Evolutionary conservation across 2,329 filamentous ascomycete species (phyloP).

Genomic region (Eutypa lata): DNA sequence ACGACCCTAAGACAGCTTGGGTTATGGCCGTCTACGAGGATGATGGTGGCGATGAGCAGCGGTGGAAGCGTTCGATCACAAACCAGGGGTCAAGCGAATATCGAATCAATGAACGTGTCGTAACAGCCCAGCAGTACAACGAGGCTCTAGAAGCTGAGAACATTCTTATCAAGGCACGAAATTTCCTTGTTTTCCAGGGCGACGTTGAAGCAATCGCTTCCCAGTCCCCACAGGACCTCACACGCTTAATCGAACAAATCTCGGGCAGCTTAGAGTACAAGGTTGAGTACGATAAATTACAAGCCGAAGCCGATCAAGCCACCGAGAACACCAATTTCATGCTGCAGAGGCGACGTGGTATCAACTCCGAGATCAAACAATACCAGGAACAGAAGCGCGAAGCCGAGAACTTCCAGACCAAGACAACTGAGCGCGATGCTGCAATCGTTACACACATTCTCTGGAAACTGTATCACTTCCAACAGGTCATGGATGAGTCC

Average conservation of each 20-base stretch:
- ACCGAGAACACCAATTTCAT: conserved; percentile 86
- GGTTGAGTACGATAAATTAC: conserved; percentile 86
- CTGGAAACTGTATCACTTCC: conserved; percentile 96
- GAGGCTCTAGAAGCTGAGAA: conserved; percentile 88
- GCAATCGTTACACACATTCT: conserved; percentile 91
- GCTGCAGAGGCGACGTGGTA: conserved; percentile 82
- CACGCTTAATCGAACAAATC: conserved; percentile 92
- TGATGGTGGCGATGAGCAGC: conserved; percentile 89
- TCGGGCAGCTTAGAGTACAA: conserved; percentile 95
- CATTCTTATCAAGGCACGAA: conserved; percentile 95
- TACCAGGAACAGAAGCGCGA: conserved; percentile 97
- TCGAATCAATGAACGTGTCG: conserved; percentile 88
- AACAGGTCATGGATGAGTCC: conserved; percentile 88
- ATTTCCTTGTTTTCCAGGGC: conserved; percentile 97
- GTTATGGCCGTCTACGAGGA: conserved; percentile 99
- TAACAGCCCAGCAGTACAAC: conserved; percentile 90
- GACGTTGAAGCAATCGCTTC: conserved; percentile 96
- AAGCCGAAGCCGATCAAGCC: conserved; percentile 80
- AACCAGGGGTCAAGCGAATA: conserved; percentile 88
- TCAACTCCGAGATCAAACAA: conserved; percentile 97
- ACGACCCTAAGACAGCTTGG: conserved; percentile 92
- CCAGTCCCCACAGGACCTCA: conserved; percentile 91
- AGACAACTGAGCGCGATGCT: conserved; percentile 84
- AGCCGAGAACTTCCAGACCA: conserved; percentile 88
- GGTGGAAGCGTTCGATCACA: conserved; percentile 95